Evolutionary conservation across 78 protist species (phyloP).

Genomic region (Creolimax fragrantissima): DNA sequence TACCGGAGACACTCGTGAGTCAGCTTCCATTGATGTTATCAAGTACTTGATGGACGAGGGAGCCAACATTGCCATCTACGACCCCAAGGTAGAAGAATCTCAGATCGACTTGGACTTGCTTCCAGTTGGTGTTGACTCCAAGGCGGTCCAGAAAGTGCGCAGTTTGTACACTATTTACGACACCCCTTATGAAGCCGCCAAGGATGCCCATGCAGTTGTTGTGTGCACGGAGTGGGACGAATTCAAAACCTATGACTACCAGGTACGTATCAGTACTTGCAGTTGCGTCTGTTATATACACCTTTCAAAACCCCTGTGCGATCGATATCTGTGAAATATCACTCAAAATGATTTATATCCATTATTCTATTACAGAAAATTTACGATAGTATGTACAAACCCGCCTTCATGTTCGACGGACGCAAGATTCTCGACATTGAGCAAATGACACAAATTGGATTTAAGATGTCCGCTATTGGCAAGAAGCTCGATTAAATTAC

Average conservation of each 20-base stretch:
- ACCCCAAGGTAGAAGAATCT: conserved; percentile 73
- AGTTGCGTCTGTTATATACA: too few species aligned
- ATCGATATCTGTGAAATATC: too few species aligned
- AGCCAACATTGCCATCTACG: conserved; percentile 77
- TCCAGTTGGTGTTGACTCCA: background rate
- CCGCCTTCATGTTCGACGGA: conserved; percentile 89
- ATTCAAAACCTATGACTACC: conserved; percentile 59
- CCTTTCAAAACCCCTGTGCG: too few species aligned
- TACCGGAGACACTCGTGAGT: conserved; percentile 85
- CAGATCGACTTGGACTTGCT: conserved; percentile 34
- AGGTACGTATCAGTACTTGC: too few species aligned
- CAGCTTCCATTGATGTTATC: conserved; percentile 68
- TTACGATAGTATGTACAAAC: conserved; percentile 53
- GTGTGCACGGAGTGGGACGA: conserved; percentile 94
- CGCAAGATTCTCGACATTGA: conserved; percentile 58
- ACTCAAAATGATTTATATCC: background rate
- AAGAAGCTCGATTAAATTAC: too few species aligned
- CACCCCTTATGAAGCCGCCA: conserved; percentile 43
- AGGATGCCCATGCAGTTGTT: conserved; percentile 74
- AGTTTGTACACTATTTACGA: background rate
- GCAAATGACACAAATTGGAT: conserved; percentile 63
- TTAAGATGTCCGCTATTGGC: conserved; percentile 56
- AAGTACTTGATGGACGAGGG: conserved; percentile 62
- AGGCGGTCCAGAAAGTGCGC: background rate
- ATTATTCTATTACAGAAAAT: background rate